phyloP scores from a whole-genome alignment of 768 basidiomycete species.

The Gyrodon lividus region DNA sequence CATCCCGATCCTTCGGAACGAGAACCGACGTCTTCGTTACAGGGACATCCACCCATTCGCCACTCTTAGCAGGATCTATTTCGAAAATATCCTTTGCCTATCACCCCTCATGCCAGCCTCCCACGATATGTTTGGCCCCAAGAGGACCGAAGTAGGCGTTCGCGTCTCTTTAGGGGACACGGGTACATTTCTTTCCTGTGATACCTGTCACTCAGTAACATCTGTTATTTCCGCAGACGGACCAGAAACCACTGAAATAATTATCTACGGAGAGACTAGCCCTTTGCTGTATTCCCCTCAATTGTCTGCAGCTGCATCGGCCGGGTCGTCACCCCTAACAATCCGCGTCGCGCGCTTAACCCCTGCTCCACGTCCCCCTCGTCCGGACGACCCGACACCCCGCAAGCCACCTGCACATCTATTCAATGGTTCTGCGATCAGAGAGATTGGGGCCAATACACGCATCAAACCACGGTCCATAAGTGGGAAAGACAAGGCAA shows the following conservation, averaged over 20 bases:
- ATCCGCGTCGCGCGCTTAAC: slow-evolving; percentile 60
- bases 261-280: slow-evolving; percentile 48
- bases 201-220: background rate
- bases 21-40: background rate
- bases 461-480: slow-evolving; percentile 19
- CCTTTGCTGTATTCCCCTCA: slow-evolving; percentile 10
- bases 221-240: slow-evolving; percentile 43
- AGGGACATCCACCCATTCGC: slow-evolving; percentile 75
- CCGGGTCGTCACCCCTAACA: slow-evolving; percentile 25
- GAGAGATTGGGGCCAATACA: slow-evolving; percentile 20
- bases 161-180: slow-evolving; percentile 70
- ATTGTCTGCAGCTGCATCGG: slow-evolving; percentile 8
- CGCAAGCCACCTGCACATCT: slow-evolving; percentile 55
- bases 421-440: slow-evolving; percentile 5
- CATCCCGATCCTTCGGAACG: background rate
- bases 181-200: slow-evolving; percentile 35
- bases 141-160: slow-evolving; percentile 54
- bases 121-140: slow-evolving; percentile 17
- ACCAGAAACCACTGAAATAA: slow-evolving; percentile 66
- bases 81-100: slow-evolving; percentile 69
- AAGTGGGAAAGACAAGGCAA: slow-evolving; percentile 9
- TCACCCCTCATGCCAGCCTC: slow-evolving; percentile 30
- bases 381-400: slow-evolving; percentile 80
- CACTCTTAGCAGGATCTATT: slow-evolving; percentile 59
- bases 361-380: slow-evolving; percentile 43